Evolutionary conservation across 108 stramenopile species (phyloP), one percentile per base, ranked within the genome.

Genomic region (Aurantiochytrium sp.): DNA sequence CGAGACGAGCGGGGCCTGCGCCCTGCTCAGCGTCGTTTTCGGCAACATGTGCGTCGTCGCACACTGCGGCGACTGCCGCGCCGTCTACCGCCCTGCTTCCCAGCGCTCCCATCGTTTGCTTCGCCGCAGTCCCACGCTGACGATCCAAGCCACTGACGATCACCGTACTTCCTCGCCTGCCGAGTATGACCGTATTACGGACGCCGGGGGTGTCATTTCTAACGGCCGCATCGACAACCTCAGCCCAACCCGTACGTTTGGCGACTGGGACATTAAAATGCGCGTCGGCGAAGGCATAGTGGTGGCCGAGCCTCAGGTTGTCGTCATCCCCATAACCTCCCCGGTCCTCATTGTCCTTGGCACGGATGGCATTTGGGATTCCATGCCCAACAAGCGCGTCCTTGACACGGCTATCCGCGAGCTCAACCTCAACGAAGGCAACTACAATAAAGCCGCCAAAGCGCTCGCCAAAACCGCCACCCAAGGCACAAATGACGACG

Each of bases 241-340:
- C 25, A 28, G 76, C 76, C 76, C 76, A 0, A 45, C 76, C 6
- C 76, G 76, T 53, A 83, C 76, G 10, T 4, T 83, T 83, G 76
- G 76, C n/a, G 76, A 83, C 51, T 83, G 76, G 76, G 76, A 83
- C 76, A 83, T 83, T 23, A 83, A 83, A 23, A 53, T 6, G 25
- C 23, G 49, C 51, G 25, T 83, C 25, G 76, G 76, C 19, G 19
- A 10, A 6, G 76, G 49, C 76, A 35, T 83, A 1, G 76, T 83
- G 3, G 49, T 28, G 6, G 76, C 76, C 51, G 49, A 25, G 76
- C 76, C 76, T 0, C 76, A 83, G 23, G 19, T 83, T 2, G 76
- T 47, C n/a, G 10, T 53, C 12, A 28, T 47, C 4, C 76, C 76
- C n/a, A 45, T 47, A 2, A 23, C n/a, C n/a, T 10, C 16, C 6